These are phyloP conservation scores for Phaeosphaeriaceae sp. DNA, from an alignment of 2,329 filamentous ascomycete species.

Conservation along the genomic window DNA sequence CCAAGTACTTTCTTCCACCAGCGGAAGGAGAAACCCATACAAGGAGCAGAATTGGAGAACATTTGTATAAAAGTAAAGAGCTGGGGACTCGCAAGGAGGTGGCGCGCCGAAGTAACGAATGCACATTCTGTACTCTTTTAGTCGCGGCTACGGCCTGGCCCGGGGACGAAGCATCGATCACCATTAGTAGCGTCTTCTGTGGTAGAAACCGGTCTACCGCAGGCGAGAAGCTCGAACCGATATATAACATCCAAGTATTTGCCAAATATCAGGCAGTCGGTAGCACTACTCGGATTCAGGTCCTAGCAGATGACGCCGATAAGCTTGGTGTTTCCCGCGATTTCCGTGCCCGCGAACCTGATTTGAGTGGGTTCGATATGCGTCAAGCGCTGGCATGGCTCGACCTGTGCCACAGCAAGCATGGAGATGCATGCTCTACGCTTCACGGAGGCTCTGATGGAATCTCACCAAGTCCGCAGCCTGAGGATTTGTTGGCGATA, in stretches of 20 bases:
- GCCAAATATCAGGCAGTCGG: neutral
- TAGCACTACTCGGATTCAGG: neutral
- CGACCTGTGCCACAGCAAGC: neutral
- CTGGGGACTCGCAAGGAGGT: neutral
- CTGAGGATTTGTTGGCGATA: neutral
- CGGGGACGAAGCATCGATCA: neutral
- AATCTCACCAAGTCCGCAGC: neutral
- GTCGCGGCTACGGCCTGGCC: neutral
- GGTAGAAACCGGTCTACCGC: neutral
- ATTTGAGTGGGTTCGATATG: neutral
- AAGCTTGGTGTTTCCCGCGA: neutral
- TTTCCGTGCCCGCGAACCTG: slow-evolving; percentile 1
- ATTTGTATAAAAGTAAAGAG: neutral
- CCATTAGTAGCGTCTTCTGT: neutral
- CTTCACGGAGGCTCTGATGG: neutral
- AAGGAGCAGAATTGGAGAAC: neutral
- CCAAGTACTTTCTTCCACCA: slow-evolving; percentile 1
- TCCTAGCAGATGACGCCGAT: slow-evolving; percentile 3
- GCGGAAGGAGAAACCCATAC: neutral
- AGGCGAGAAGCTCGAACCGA: no score
- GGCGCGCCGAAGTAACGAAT: neutral
- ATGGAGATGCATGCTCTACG: neutral
- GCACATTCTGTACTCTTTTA: neutral
- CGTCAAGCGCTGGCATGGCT: neutral
- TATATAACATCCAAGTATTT: neutral